phyloP scores from a whole-genome alignment of 75 land plant genomes.

The Cryptomeria japonica region DNA sequence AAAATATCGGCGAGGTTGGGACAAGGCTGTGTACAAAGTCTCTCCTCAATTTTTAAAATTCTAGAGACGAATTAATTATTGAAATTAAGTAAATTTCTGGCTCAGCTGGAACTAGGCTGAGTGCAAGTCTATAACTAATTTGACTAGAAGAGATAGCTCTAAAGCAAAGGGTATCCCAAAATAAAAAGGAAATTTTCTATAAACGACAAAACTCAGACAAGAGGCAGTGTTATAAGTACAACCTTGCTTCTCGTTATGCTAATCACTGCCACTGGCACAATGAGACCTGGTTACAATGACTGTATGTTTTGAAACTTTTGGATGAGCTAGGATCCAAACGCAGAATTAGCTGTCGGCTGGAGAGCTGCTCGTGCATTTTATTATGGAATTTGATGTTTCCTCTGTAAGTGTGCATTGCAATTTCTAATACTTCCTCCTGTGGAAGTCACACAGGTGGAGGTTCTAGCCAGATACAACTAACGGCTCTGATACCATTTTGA shows the following conservation, averaged over 20 bases:
- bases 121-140: too few relatives aligned
- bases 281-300: neutral
- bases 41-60: too few relatives aligned
- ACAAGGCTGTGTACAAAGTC: too few relatives aligned
- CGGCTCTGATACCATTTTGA: neutral
- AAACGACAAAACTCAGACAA: too few relatives aligned
- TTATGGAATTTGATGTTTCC: neutral
- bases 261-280: neutral
- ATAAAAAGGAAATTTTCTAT: too few relatives aligned
- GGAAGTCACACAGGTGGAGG: neutral
- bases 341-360: neutral
- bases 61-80: too few relatives aligned
- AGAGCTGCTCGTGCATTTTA: neutral
- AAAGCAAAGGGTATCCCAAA: too few relatives aligned
- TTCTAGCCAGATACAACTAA: neutral
- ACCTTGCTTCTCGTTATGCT: neutral
- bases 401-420: neutral
- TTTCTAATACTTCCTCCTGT: neutral
- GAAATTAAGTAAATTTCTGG: neutral
- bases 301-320: neutral
- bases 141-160: too few relatives aligned
- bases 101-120: neutral
- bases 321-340: neutral
- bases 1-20: too few relatives aligned
- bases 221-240: neutral